Conservation (phyloP, 768 basidiomycete genomes). For the Lyophyllum shimeji region DNA sequence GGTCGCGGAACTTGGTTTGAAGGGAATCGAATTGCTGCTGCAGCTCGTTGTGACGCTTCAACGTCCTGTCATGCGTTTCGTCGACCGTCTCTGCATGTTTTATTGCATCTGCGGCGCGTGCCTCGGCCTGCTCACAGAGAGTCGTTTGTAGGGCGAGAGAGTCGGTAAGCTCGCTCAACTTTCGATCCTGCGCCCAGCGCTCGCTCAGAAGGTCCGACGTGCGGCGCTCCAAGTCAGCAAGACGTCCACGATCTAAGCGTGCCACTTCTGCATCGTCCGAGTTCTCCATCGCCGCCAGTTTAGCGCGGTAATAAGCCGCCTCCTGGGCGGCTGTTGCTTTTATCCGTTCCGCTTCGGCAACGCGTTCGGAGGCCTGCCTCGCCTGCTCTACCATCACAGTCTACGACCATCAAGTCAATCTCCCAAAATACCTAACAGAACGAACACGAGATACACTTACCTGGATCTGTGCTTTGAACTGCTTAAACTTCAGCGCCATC, state of each 20-base stretch:
- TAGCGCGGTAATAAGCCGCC: conserved; percentile 93
- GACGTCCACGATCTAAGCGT: conserved; percentile 77
- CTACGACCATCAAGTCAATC: conserved; percentile 35
- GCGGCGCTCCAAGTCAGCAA: conserved; percentile 71
- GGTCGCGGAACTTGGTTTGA: conserved; percentile 72
- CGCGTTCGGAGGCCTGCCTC: conserved; percentile 68
- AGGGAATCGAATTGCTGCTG: conserved; percentile 59
- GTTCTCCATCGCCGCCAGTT: conserved; percentile 83
- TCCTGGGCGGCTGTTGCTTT: conserved; percentile 85
- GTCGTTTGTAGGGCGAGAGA: conserved; percentile 76
- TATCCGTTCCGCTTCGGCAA: conserved; percentile 77
- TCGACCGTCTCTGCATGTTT: conserved; percentile 78
- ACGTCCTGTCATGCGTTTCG: conserved; percentile 59
- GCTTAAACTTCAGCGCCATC: conserved; percentile 80
- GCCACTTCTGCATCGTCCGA: conserved; percentile 61
- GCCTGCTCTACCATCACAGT: conserved; percentile 76
- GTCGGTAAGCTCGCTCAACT: conserved; percentile 69
- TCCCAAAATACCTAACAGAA: not conserved
- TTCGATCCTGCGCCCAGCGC: conserved; percentile 65
- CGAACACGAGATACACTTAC: conserved; percentile 41
- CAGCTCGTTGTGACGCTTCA: conserved; percentile 68
- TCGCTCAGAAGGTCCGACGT: conserved; percentile 61
- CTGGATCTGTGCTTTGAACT: conserved; percentile 84
- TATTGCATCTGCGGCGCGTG: conserved; percentile 69
- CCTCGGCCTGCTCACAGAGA: conserved; percentile 76